Evolutionary conservation across 768 basidiomycete genomes (phyloP), one percentile per base, ranked within the genome.

Genomic region (Jaapia argillacea): DNA sequence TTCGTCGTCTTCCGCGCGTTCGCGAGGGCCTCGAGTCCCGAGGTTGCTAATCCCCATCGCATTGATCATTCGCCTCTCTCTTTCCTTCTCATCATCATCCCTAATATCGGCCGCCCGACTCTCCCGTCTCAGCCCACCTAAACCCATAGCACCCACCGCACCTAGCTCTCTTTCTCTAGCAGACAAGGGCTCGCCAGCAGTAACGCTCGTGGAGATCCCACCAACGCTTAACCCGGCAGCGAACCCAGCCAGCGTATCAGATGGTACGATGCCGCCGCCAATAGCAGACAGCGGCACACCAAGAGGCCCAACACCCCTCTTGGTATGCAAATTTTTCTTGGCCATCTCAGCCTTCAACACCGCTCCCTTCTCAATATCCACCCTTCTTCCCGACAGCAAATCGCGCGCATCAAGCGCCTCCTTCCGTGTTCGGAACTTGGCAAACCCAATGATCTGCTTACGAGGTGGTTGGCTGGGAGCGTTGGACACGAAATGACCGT

Each of bases 281-380:
- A 45, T 47, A 42, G 45, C 45, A 14, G 45, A 44, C 36, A 25
- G 44, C n/a, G 55, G 51, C 18, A 54, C 44, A 7, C 46, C 49
- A 25, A 56, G 48, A 1, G 56, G 52, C n/a, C 87, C 87, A 20
- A 90, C 81, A 2, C 86, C 86, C 28, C 89, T 71, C 67, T 94
- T 96, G 16, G 92, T 94, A 57, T 99, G 94, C 28, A 99, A 63
- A 57, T 99, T 98, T 75, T 99, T 99, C 78, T 98, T 98, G 16
- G 96, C 96, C 93, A 99, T 97, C 65, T 98, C 96, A 18, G 94
- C 96, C 62, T 97, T 98, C 28, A 99, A 62, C 2, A 92, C 83
- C 1, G 88, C 81, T 12, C 91, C 91, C 54, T 90, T 91, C 62
- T 97, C 87, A 24, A 86, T 78, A 54, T 98, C 96, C 26, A 98